Percentiles rank a stretch among this genome's conserved stretches.
Conservation (phyloP, 352 stramenopile genomes). For the Pythium sp. region DNA sequence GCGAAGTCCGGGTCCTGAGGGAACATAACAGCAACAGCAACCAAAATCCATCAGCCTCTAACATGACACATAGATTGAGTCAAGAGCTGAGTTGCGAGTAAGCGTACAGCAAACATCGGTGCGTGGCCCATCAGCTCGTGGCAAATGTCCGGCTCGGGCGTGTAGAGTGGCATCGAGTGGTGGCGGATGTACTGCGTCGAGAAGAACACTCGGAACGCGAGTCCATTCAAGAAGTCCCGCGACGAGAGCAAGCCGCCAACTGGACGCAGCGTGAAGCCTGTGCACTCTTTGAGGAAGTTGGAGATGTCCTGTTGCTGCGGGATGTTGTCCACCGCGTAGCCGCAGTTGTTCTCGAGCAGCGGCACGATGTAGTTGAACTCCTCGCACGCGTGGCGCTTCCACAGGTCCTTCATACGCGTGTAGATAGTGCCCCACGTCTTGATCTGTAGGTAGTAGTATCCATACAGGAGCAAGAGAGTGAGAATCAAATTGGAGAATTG, state of each 20-base stretch:
- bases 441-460: slow-evolving; percentile 24
- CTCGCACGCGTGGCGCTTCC: slow-evolving; percentile 93
- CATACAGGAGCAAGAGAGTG: background rate
- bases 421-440: slow-evolving; percentile 92
- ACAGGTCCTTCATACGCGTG: slow-evolving; percentile 92
- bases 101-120: slow-evolving; percentile 92
- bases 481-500: background rate
- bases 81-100: background rate
- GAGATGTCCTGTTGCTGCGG: slow-evolving; percentile 94
- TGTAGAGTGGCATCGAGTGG: slow-evolving; percentile 95
- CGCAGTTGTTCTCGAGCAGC: slow-evolving; percentile 93
- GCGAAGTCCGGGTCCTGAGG: slow-evolving; percentile 94
- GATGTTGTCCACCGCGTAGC: slow-evolving; percentile 93
- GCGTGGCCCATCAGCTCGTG: slow-evolving; percentile 96
- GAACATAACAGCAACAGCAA: background rate
- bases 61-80: background rate
- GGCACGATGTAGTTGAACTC: slow-evolving; percentile 96
- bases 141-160: slow-evolving; percentile 97
- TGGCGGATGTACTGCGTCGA: slow-evolving; percentile 96
- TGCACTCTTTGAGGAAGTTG: slow-evolving; percentile 92
- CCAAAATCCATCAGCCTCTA: background rate
- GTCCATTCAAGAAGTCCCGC: slow-evolving; percentile 96
- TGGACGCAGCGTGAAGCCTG: slow-evolving; percentile 90
- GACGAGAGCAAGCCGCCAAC: slow-evolving; percentile 95
- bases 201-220: slow-evolving; percentile 98